Evolutionary conservation across 768 basidiomycete genomes (phyloP).

Genomic region (Clavulina sp.): DNA sequence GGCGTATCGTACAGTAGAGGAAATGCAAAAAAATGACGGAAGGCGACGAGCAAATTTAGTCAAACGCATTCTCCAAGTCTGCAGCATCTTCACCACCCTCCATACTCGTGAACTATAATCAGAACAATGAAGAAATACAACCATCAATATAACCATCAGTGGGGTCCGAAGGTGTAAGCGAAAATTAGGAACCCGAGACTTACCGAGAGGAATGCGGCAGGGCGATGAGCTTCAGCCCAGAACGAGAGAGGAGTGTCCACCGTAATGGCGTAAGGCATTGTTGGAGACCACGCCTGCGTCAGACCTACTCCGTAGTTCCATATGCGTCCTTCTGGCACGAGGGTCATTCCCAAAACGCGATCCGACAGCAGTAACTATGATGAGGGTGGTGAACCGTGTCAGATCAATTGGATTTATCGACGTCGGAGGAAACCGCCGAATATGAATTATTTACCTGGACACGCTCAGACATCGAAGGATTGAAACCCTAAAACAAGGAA

Average conservation of each 20-base stretch:
- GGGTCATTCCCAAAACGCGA: constrained; percentile 86
- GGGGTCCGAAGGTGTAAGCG: background rate
- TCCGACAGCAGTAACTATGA: constrained; percentile 67
- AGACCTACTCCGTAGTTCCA: constrained; percentile 97
- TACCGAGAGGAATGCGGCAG: constrained; percentile 82
- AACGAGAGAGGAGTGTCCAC: constrained; percentile 87
- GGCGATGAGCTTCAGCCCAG: constrained; percentile 93
- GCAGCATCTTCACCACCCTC: constrained; percentile 86
- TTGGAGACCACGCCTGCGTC: constrained; percentile 80
- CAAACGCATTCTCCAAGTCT: constrained; percentile 90
- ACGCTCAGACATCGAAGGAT: constrained; percentile 96
- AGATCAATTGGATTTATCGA: background rate
- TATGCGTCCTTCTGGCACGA: constrained; percentile 83
- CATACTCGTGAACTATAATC: constrained; percentile 62
- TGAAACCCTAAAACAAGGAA: constrained; percentile 52
- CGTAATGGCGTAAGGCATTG: constrained; percentile 60
- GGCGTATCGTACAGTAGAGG: background rate
- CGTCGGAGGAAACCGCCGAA: background rate
- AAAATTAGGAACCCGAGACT: constrained; percentile 18
- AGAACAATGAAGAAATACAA: constrained; percentile 7
- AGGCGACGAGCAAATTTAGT: constrained; percentile 25
- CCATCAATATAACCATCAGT: background rate
- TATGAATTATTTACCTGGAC: constrained; percentile 32
- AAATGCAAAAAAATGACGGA: background rate
- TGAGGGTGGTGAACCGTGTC: background rate